phyloP scores from a whole-genome alignment of 2,329 filamentous ascomycete genomes.

The Curvularia verruculosa region DNA sequence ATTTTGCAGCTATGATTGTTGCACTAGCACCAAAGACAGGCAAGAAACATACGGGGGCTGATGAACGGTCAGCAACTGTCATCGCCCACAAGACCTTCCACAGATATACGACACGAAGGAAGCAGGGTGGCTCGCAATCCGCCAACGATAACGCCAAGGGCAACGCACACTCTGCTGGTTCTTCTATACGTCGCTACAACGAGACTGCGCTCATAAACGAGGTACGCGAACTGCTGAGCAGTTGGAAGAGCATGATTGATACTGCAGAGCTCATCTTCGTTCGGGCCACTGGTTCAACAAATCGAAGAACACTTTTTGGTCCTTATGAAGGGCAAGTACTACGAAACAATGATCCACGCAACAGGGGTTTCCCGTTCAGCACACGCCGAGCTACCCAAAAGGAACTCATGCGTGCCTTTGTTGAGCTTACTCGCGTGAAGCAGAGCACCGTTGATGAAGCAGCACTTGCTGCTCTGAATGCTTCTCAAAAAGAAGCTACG shows the following conservation, averaged over 20 bases:
- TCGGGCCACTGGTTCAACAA: constrained; percentile 84
- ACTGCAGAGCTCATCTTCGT: constrained; percentile 85
- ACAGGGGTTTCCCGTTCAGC: constrained; percentile 90
- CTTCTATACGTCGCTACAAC: constrained; percentile 88
- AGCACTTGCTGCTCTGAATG: constrained; percentile 59
- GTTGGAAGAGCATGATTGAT: constrained; percentile 88
- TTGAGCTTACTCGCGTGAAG: constrained; percentile 91
- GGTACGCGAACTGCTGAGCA: constrained; percentile 76
- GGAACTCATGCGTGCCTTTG: constrained; percentile 92
- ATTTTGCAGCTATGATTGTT: constrained; percentile 96
- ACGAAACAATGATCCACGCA: constrained; percentile 75
- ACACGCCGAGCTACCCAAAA: constrained; percentile 90
- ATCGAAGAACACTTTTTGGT: constrained; percentile 84
- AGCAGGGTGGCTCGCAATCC: constrained; percentile 94
- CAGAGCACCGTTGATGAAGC: constrained; percentile 76
- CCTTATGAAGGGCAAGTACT: constrained; percentile 90
- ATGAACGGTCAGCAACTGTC: constrained; percentile 85
- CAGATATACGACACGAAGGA: constrained; percentile 91
- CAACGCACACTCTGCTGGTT: constrained; percentile 90
- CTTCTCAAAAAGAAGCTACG: constrained; percentile 52
- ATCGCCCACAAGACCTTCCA: constrained; percentile 98
- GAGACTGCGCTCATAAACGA: constrained; percentile 90
- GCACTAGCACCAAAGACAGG: constrained; percentile 80
- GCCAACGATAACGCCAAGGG: constrained; percentile 95
- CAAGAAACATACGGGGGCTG: constrained; percentile 70